Evolutionary conservation across 78 protist genomes (phyloP), one percentile per base, ranked within the genome.

Genomic region (Dictyostelium purpureum): DNA sequence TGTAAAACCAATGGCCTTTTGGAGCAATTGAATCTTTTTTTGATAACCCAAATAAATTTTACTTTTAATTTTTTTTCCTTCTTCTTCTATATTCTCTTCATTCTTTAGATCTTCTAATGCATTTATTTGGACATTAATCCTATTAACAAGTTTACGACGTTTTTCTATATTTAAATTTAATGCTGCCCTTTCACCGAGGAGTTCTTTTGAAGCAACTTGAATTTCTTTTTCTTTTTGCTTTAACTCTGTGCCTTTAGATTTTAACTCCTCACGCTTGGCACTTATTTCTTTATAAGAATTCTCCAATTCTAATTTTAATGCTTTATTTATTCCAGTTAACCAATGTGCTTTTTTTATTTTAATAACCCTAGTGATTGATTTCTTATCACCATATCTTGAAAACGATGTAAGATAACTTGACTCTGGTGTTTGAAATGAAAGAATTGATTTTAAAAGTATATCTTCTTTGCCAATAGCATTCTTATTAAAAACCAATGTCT

Each of bases 351-450:
- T 28, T 49, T 69, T 85, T 4, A 73, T 28, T 11, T 43, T 47
- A 24, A 37, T 1, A 6, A 81, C 74, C 14, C 51, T 83, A 2
- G 93, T 90, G 1, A 42, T 56, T 57, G 40, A 18, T 16, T 70
- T 35, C 37, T 42, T 66, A 0, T 90, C 70, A 31, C 91, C 94
- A 73, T 94, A 94, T 16, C 18, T 42, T 0, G 96, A 94, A 2
- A 38, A 67, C 1, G 81, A 85, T 0, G 40, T 45, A n/a, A 18
- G 16, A 28, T 10, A 94, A 4, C 19, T 19, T 7, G 47, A 24
- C 0, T n/a, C 28, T 31, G 97, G 97, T 2, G 97, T 95, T 42
- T 76, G 96, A 26, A 96, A 63, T 14, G 26, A n/a, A 26, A 35
- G n/a, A 7, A 96, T 91, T 6, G 43, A 28, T 3, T 94, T 56